These are phyloP conservation scores for Calophaca sinica DNA, from an alignment of 306 rosid genomes.

Conservation along the genomic window DNA sequence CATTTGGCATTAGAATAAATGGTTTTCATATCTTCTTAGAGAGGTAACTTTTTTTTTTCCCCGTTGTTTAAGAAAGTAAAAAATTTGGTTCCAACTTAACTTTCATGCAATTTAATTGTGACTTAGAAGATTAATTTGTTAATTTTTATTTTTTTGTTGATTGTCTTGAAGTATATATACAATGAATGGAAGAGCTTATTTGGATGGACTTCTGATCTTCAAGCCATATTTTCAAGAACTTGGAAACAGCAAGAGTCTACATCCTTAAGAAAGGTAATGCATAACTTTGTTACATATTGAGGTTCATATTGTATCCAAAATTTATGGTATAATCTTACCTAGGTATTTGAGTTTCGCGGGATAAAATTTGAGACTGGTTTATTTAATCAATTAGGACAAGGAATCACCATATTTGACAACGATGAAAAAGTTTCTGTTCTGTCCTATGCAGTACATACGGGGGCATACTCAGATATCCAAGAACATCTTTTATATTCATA, in stretches of 20 bases:
- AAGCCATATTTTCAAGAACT: slow-evolving; percentile 66
- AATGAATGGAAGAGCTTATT: slow-evolving; percentile 86
- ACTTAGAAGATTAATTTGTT: slow-evolving; percentile 2
- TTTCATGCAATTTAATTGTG: slow-evolving; percentile 18
- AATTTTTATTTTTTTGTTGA: background rate
- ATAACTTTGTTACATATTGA: slow-evolving; percentile 22
- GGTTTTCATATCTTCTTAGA: background rate
- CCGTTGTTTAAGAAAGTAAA: background rate
- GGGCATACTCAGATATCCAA: slow-evolving; percentile 20
- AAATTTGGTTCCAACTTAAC: slow-evolving; percentile 23
- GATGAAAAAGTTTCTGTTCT: slow-evolving; percentile 10
- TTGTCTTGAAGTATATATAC: slow-evolving; percentile 71
- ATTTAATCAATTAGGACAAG: background rate
- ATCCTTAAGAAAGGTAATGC: slow-evolving; percentile 66
- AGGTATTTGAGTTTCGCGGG: slow-evolving; percentile 21
- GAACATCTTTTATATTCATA: background rate
- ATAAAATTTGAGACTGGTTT: background rate
- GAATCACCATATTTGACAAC: slow-evolving; percentile 15
- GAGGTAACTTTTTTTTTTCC: background rate
- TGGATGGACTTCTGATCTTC: slow-evolving; percentile 90
- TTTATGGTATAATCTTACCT: slow-evolving; percentile 15
- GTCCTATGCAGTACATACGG: background rate
- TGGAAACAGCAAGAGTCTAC: slow-evolving; percentile 73
- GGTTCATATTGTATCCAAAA: slow-evolving; percentile 20
- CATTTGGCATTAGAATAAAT: slow-evolving; percentile 3